Base-by-base conservation (phyloP, 1,139 yeast species). In the Candida glucosophila region DNA sequence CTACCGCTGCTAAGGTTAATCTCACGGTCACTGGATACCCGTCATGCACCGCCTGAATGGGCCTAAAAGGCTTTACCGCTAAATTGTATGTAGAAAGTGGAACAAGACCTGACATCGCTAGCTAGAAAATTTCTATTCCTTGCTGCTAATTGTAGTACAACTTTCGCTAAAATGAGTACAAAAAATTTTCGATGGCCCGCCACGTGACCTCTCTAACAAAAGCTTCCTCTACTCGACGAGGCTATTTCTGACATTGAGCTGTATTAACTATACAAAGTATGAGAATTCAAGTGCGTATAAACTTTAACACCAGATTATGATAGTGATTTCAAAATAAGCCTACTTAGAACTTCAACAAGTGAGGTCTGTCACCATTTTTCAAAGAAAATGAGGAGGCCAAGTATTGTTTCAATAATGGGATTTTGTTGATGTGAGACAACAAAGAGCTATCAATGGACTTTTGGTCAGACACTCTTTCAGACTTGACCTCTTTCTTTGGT, bases 311-410 rank as follows among this genome's bases (percentile, higher is more conserved):
- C n/a, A n/a, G n/a, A n/a, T n/a, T n/a, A n/a, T n/a, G n/a, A n/a
- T n/a, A n/a, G n/a, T n/a, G n/a, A n/a, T n/a, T n/a, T n/a, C n/a
- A n/a, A 26, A 25, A 27, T 24, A 26, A 23, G 25, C 27, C 22
- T 27, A 33, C 32, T 80, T 85, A 90, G 69, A 90, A 90, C 76
- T 83, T 85, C 80, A 90, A 86, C 67, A 83, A 81, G 72, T 90
- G 98, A 58, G 98, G 99, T 70, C 74, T 86, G 77, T 90, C 98
- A 69, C 98, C 98, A 72, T 74, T 78, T 85, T 86, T 88, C 70
- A 92, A 80, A 53, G 95, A 80, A 90, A 90, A 90, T 50, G 95
- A 73, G 55, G 96, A 68, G 52, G 95, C 81, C 67, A 90, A 80
- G 83, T 90, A 90, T 73, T 88, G 95, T 73, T 86, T 83, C 67